Evolutionary conservation across 2,329 filamentous ascomycete genomes (phyloP).

Genomic region (Rhexocercosporidium sp.): DNA sequence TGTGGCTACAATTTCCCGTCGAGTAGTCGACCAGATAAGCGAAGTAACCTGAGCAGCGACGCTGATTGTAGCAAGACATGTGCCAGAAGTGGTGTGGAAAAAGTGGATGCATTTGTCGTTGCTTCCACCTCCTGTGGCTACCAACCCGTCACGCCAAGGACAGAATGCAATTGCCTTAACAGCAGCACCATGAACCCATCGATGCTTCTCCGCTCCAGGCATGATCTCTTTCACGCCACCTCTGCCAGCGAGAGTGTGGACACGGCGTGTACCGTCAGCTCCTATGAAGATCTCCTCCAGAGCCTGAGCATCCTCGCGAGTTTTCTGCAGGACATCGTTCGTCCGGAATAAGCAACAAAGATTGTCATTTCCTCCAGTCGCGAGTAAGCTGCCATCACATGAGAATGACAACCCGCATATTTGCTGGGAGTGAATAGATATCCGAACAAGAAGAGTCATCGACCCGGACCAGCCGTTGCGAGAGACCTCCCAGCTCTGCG

Average conservation of each 20-base stretch:
- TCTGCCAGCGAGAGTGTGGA: slow-evolving; percentile 41
- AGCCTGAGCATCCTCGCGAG: slow-evolving; percentile 18
- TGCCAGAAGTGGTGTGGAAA: slow-evolving; percentile 84
- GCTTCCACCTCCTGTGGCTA: slow-evolving; percentile 91
- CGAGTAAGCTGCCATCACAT: slow-evolving; percentile 74
- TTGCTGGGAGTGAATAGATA: slow-evolving; percentile 83
- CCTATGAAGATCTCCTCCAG: slow-evolving; percentile 31
- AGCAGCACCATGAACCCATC: slow-evolving; percentile 81
- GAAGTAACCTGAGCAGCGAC: slow-evolving; percentile 94
- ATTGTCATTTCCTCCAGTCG: slow-evolving; percentile 93
- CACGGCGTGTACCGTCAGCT: slow-evolving; percentile 39
- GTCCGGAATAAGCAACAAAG: slow-evolving; percentile 78
- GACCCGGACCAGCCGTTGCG: slow-evolving; percentile 75
- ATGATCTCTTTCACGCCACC: slow-evolving; percentile 53
- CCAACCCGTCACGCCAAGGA: slow-evolving; percentile 85
- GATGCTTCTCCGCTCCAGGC: slow-evolving; percentile 67
- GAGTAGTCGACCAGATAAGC: slow-evolving; percentile 85
- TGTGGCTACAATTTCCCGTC: slow-evolving; percentile 87
- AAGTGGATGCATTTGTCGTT: slow-evolving; percentile 97
- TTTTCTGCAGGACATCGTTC: slow-evolving; percentile 28
- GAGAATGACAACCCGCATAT: slow-evolving; percentile 95
- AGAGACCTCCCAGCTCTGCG: slow-evolving; percentile 64
- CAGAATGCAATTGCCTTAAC: slow-evolving; percentile 98
- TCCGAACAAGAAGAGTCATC: slow-evolving; percentile 77
- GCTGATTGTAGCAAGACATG: slow-evolving; percentile 85